These are phyloP conservation scores for Fusarium vanettenii DNA, from an alignment of 2,329 filamentous ascomycete species.

Conservation along the genomic window DNA sequence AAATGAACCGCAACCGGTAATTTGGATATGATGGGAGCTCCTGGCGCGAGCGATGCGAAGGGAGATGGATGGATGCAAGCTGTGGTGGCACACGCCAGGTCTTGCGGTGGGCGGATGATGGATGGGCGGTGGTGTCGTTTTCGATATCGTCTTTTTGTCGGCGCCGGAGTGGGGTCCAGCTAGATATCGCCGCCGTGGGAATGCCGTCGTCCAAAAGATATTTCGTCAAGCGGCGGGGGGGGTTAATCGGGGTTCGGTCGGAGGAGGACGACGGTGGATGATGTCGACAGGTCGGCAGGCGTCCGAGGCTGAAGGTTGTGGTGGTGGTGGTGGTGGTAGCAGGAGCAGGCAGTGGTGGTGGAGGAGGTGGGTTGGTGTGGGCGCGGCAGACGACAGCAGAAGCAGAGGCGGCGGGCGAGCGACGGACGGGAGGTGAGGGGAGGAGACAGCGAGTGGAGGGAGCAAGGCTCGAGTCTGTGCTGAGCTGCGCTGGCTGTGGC, in stretches of 20 bases:
- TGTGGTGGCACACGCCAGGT: slow-evolving; percentile 35
- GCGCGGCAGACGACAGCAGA: slow-evolving; percentile 16
- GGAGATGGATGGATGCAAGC: slow-evolving; percentile 32
- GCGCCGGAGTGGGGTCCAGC: slow-evolving; percentile 38
- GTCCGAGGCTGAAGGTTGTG: slow-evolving; percentile 36
- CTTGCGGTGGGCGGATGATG: slow-evolving; percentile 36
- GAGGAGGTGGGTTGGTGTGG: slow-evolving; percentile 25
- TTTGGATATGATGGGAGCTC: slow-evolving; percentile 22
- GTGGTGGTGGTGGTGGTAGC: background rate
- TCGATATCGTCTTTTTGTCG: slow-evolving; percentile 40
- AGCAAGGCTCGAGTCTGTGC: slow-evolving; percentile 33
- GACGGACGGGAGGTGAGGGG: slow-evolving; percentile 33
- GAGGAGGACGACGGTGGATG: slow-evolving; percentile 24
- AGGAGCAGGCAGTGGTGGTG: slow-evolving; percentile 10
- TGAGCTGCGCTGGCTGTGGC: slow-evolving; percentile 18
- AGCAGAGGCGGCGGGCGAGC: slow-evolving; percentile 19
- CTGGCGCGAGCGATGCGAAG: slow-evolving; percentile 26
- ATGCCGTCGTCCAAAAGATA: slow-evolving; percentile 29
- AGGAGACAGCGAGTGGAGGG: slow-evolving; percentile 34
- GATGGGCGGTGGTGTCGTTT: slow-evolving; percentile 35
- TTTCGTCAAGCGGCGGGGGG: slow-evolving; percentile 13
- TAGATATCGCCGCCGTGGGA: slow-evolving; percentile 33
- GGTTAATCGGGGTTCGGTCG: slow-evolving; percentile 14
- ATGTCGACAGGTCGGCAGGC: slow-evolving; percentile 28
- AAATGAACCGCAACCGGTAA: slow-evolving; percentile 25